Percentiles rank a stretch among this genome's conserved stretches.
Evolutionary conservation across 176 grass and related monocot genomes (phyloP).

Genomic region (Cenchrus americanus): DNA sequence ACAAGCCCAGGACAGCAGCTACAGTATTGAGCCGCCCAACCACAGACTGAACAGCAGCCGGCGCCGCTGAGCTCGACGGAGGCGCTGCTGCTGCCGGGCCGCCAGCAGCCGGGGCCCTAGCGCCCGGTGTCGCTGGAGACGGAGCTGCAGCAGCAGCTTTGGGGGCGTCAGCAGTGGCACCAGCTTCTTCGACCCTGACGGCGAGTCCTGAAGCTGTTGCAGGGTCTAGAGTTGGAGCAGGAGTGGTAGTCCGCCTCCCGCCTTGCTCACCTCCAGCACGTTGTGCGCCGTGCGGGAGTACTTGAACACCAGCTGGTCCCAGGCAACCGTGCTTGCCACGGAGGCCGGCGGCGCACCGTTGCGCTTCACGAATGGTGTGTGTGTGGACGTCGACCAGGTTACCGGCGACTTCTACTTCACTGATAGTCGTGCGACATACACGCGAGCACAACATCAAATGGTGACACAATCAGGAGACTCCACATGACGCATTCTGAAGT

Average conservation of each 20-base stretch:
- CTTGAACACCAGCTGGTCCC: constrained; percentile 36
- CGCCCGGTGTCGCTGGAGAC: not conserved
- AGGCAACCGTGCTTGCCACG: too few relatives aligned
- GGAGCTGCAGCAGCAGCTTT: not conserved
- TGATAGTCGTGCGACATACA: too few relatives aligned
- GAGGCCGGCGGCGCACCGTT: too few relatives aligned
- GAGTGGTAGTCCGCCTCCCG: constrained; percentile 17
- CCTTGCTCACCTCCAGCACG: constrained; percentile 45
- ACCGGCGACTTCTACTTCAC: too few relatives aligned
- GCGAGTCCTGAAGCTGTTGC: not conserved
- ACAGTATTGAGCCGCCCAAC: not conserved
- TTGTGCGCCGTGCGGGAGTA: constrained; percentile 6
- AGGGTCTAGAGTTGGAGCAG: not conserved
- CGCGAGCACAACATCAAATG: too few relatives aligned
- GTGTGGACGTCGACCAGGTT: too few relatives aligned
- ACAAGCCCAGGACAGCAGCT: not conserved
- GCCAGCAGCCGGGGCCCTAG: not conserved
- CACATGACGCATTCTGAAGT: too few relatives aligned
- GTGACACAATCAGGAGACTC: too few relatives aligned
- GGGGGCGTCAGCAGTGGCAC: not conserved
- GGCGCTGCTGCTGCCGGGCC: not conserved
- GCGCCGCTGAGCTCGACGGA: not conserved
- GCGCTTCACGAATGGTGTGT: too few relatives aligned
- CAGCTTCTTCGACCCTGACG: not conserved
- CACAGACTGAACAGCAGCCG: not conserved